These are phyloP conservation scores for Phytopythium oedochilum DNA, from an alignment of 352 stramenopile species.

Conservation along the genomic window DNA sequence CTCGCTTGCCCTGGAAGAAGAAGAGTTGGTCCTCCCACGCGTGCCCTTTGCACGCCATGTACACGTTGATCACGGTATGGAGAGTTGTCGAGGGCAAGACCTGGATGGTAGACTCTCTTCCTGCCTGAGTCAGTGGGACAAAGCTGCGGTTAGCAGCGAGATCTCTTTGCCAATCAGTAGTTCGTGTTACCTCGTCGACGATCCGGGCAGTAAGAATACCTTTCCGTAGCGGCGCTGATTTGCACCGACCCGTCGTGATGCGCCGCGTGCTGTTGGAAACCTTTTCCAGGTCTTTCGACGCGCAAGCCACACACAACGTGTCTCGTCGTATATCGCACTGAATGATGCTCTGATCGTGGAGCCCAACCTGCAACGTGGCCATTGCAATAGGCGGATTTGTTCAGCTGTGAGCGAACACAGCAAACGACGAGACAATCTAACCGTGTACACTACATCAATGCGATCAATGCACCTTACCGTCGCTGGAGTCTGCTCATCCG, in stretches of 20 bases:
- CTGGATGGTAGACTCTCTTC: not conserved
- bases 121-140: not conserved
- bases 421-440: not conserved
- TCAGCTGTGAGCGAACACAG: not conserved
- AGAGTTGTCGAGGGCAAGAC: not conserved
- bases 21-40: not conserved
- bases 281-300: not conserved
- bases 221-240: not conserved
- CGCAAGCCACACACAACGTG: not conserved
- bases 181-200: not conserved
- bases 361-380: not conserved
- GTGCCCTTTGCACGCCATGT: not conserved
- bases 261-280: not conserved
- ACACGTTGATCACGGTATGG: conserved; percentile 1
- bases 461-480: not conserved
- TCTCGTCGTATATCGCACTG: not conserved
- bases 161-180: not conserved
- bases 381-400: not conserved
- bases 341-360: not conserved
- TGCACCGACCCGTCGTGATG: not conserved
- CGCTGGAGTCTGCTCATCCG: not conserved
- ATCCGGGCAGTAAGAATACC: not conserved
- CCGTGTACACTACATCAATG: not conserved
- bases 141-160: not conserved
- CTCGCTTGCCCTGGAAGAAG: not conserved